phyloP scores from a whole-genome alignment of 805 yeast genomes.

The Pichia heedii region DNA sequence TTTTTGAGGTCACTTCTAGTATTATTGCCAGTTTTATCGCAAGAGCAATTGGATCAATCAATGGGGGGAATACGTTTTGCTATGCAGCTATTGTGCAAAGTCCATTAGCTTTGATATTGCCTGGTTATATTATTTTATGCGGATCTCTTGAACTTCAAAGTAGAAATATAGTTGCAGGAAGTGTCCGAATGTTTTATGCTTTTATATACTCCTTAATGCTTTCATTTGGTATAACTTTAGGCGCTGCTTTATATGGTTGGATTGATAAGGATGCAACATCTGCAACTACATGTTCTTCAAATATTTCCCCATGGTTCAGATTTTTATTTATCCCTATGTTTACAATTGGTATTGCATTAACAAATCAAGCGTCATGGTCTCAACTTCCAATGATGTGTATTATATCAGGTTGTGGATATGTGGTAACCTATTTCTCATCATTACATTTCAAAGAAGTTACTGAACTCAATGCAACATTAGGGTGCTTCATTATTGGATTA shows the following conservation, averaged over 20 bases:
- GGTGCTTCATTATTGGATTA: slow-evolving; percentile 85
- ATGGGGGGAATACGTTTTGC: slow-evolving; percentile 57
- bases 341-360: slow-evolving; percentile 48
- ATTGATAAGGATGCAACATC: slow-evolving; percentile 69
- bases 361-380: slow-evolving; percentile 76
- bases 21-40: slow-evolving; percentile 82
- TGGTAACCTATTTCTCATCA: slow-evolving; percentile 72
- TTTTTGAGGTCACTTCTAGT: slow-evolving; percentile 87
- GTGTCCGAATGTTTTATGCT: slow-evolving; percentile 95
- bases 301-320: slow-evolving; percentile 49
- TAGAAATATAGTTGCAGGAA: slow-evolving; percentile 83
- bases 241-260: slow-evolving; percentile 94
- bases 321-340: slow-evolving; percentile 77
- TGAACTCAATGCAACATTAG: slow-evolving; percentile 82
- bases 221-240: slow-evolving; percentile 90
- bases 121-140: slow-evolving; percentile 87
- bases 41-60: slow-evolving; percentile 81
- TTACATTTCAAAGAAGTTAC: slow-evolving; percentile 53
- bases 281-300: slow-evolving; percentile 45
- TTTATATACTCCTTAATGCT: slow-evolving; percentile 83
- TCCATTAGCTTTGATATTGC: slow-evolving; percentile 79
- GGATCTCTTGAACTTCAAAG: slow-evolving; percentile 91
- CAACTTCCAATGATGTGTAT: slow-evolving; percentile 79
- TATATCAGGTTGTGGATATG: slow-evolving; percentile 73
- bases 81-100: slow-evolving; percentile 88